Conservation (phyloP, 208 protist genomes). For the Leishmania martiniquensis region DNA sequence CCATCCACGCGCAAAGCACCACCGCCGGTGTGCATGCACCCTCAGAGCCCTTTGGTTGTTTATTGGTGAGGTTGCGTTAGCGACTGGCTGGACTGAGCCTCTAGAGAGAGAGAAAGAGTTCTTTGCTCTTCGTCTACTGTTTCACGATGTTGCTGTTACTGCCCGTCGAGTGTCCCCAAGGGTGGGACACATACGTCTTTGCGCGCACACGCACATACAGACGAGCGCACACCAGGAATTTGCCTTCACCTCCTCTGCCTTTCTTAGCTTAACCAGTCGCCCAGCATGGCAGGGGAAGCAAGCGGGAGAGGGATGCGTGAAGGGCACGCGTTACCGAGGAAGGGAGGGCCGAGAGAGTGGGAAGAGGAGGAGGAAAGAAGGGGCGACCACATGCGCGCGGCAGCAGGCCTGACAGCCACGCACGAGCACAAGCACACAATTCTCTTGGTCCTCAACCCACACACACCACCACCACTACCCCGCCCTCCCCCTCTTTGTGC, state of each 20-base stretch:
- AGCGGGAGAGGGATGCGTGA: neutral
- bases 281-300: neutral
- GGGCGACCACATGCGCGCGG: neutral
- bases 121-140: neutral
- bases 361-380: neutral
- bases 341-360: neutral
- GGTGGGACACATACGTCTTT: neutral
- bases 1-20: no score
- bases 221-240: no score
- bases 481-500: neutral
- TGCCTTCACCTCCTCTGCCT: no score
- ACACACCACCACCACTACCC: neutral
- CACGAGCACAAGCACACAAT: neutral
- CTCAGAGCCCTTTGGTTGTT: neutral
- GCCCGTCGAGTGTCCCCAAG: neutral
- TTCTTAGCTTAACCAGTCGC: neutral
- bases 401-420: neutral
- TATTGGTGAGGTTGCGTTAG: neutral
- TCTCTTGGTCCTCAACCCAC: neutral
- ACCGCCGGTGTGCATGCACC: neutral
- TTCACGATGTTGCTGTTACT: neutral
- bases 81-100: neutral
- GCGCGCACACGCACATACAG: neutral
- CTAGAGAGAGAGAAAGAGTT: neutral
- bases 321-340: neutral